Evolutionary conservation across 2,329 filamentous ascomycete species (phyloP).

Genomic region (Xylariaceae sp.): DNA sequence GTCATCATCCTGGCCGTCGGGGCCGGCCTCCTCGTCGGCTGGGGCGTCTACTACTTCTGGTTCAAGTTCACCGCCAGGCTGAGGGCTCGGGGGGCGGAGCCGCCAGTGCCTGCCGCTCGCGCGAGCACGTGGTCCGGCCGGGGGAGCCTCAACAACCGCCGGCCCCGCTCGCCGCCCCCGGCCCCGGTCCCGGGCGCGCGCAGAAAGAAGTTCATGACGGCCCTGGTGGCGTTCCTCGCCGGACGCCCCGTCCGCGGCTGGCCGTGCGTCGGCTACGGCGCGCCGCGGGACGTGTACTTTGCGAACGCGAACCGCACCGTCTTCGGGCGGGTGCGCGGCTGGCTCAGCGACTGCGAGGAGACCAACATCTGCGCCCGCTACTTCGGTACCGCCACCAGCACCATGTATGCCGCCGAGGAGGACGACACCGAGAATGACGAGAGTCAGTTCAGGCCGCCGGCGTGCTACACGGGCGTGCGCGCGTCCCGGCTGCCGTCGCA

Average conservation of each 20-base stretch:
- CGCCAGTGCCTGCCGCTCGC: too few species aligned
- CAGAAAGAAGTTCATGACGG: neutral
- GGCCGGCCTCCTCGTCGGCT: neutral
- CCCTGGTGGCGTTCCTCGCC: neutral
- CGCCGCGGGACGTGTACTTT: conserved; percentile 1
- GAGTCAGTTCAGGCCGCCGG: too few species aligned
- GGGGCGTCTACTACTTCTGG: neutral
- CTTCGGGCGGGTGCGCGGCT: conserved; percentile 4
- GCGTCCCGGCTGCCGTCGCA: neutral
- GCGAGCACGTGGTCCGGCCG: conserved; percentile 1
- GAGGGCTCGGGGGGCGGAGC: conserved; percentile 1
- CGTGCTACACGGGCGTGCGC: neutral
- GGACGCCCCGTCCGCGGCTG: neutral
- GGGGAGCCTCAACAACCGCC: too few species aligned
- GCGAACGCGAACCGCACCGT: conserved; percentile 4
- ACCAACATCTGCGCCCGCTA: neutral
- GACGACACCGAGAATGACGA: too few species aligned
- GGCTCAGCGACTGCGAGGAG: conserved; percentile 4
- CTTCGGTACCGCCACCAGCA: neutral
- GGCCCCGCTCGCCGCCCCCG: neutral
- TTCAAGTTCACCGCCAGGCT: neutral
- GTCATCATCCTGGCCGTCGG: conserved; percentile 3
- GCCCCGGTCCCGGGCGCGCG: neutral
- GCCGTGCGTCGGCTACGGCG: neutral
- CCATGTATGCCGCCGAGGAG: neutral